Base-by-base conservation (phyloP, 208 protist genomes). In the Herpetomonas samuelpessoai region DNA sequence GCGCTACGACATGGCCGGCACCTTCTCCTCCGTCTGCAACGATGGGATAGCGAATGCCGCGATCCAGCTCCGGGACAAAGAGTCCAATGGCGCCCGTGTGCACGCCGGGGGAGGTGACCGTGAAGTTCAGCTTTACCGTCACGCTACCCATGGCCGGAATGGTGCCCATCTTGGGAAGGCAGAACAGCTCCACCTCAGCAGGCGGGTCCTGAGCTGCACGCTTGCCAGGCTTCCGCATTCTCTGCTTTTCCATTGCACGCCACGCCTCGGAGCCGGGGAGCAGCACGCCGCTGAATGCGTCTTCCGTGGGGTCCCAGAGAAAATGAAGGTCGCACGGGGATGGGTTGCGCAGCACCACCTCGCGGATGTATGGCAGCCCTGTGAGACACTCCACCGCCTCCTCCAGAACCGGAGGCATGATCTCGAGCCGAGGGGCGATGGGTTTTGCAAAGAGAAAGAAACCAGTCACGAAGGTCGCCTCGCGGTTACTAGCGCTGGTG, bases 361-460 rank as follows among this genome's bases (percentile, higher is more conserved):
- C 76, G 19, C 89, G 83, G n/a, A 67, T 72, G 54, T 90, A 83
- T 22, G 78, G 73, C 31, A 71, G 78, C 45, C 83, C 52, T 3
- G 86, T 72, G 9, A 96, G 73, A 39, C 84, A 96, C 53, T 96
- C 86, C 61, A 93, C 68, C 2, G 70, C 65, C 54, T 91, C 86
- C 54, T 92, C 86, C 19, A 96, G 50, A 18, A 67, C 67, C 29
- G 75, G 67, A 7, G 89, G 86, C 10, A 84, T 68, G 18, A 96
- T 53, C 49, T 78, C 70, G 12, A 88, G 51, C 10, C 68, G 74
- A 12, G 84, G 86, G 28, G 73, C 24, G 12, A 70, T 50, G 6
- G 89, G 86, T 46, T 91, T 71, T n/a, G 83, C 72, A 63, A 88
- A 88, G n/a, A 88, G 67, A 56, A 87, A 80, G 68, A 96, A 89